Conservation (phyloP, 106 monocot species). For the Platanthera guangdongensis region DNA sequence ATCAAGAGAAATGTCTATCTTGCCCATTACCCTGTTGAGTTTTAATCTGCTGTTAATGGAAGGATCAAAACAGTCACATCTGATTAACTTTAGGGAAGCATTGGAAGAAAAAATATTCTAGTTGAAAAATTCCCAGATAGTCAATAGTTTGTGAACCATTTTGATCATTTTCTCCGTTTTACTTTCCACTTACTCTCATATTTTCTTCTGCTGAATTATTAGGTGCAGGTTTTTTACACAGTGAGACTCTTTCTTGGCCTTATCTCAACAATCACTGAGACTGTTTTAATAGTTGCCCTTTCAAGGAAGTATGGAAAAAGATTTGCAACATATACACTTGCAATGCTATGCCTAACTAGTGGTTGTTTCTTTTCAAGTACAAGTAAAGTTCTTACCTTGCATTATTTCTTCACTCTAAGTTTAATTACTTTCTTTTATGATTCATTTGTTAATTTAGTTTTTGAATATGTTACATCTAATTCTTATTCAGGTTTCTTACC, state of each 20-base stretch:
- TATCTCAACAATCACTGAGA: slow-evolving; percentile 78
- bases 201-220: slow-evolving; percentile 12
- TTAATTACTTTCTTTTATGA: neutral
- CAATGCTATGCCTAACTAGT: slow-evolving; percentile 91
- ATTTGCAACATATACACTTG: slow-evolving; percentile 76
- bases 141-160: neutral
- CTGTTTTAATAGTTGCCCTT: slow-evolving; percentile 73
- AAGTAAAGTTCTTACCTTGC: slow-evolving; percentile 45
- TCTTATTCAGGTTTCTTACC: slow-evolving; percentile 79
- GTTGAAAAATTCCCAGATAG: neutral
- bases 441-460: neutral
- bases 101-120: no score
- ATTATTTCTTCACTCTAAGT: slow-evolving; percentile 5
- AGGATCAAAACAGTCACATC: no score
- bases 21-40: neutral
- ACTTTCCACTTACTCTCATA: neutral
- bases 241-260: slow-evolving; percentile 90
- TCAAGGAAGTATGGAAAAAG: slow-evolving; percentile 89
- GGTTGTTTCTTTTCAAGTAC: slow-evolving; percentile 99
- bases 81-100: no score
- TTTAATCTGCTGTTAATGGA: neutral
- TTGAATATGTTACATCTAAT: neutral
- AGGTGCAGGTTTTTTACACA: slow-evolving; percentile 81
- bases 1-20: no score
- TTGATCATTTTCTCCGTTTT: slow-evolving; percentile 1